Percentiles rank a stretch among this genome's conserved stretches.
phyloP scores from a whole-genome alignment of 108 stramenopile species.

The Cylindrotheca fusiformis region DNA sequence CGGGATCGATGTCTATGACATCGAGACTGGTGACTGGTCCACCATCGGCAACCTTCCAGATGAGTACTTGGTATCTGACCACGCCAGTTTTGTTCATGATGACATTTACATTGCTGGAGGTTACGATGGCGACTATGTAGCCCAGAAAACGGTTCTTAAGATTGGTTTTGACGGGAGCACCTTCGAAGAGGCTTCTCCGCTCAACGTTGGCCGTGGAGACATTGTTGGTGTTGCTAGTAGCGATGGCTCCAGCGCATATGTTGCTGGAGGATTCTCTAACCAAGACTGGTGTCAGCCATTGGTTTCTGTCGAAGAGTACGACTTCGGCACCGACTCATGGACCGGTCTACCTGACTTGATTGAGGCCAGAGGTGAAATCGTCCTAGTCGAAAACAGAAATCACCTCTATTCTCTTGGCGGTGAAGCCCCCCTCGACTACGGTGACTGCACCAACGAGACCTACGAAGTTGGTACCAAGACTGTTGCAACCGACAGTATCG shows the following conservation, averaged over 20 bases:
- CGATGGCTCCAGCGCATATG: slow-evolving; percentile 27
- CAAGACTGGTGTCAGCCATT: slow-evolving; percentile 47
- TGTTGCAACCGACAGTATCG: slow-evolving; percentile 48
- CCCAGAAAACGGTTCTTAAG: neutral
- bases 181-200: slow-evolving; percentile 18
- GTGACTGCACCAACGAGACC: neutral
- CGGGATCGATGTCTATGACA: slow-evolving; percentile 46
- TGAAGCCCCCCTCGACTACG: slow-evolving; percentile 42
- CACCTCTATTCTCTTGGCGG: slow-evolving; percentile 69
- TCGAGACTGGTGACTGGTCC: slow-evolving; percentile 47
- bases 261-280: slow-evolving; percentile 65
- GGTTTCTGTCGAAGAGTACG: slow-evolving; percentile 42
- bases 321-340: slow-evolving; percentile 37
- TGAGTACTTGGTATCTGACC: slow-evolving; percentile 39
- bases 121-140: slow-evolving; percentile 45
- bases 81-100: slow-evolving; percentile 33
- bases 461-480: slow-evolving; percentile 32
- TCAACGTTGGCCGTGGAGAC: slow-evolving; percentile 52
- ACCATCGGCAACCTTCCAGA: slow-evolving; percentile 34
- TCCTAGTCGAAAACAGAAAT: slow-evolving; percentile 44
- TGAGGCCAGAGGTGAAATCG: slow-evolving; percentile 54
- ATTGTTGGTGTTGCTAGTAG: slow-evolving; percentile 23
- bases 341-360: slow-evolving; percentile 25
- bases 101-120: slow-evolving; percentile 60
- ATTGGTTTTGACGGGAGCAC: slow-evolving; percentile 11